A percentile compares a stretch with the other conserved stretches of the same genome.
Conservation (phyloP, 2,329 filamentous ascomycete genomes). For the Fusarium coffeatum region DNA sequence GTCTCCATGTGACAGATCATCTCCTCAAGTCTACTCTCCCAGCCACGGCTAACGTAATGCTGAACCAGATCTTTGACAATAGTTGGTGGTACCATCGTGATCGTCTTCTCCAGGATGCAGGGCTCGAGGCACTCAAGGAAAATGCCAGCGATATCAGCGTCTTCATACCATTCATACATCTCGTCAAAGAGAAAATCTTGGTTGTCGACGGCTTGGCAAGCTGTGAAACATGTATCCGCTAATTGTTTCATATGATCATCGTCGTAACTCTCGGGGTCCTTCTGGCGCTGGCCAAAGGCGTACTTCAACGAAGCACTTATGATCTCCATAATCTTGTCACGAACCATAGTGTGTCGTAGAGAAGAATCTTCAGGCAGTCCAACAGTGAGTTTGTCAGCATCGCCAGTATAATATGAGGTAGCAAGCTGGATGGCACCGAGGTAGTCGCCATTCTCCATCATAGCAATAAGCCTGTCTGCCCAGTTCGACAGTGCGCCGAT, state of each 20-base stretch:
- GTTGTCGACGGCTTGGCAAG: constrained; percentile 82
- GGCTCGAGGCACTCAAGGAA: constrained; percentile 92
- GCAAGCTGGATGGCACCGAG: constrained; percentile 91
- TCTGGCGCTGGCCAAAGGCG: constrained; percentile 77
- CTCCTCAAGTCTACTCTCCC: constrained; percentile 85
- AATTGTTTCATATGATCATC: constrained; percentile 78
- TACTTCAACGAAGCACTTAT: constrained; percentile 92
- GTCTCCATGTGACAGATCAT: constrained; percentile 95
- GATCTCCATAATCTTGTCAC: constrained; percentile 91
- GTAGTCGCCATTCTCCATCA: constrained; percentile 98
- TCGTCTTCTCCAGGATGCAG: constrained; percentile 82
- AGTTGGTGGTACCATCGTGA: constrained; percentile 80
- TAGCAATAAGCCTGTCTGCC: constrained; percentile 90
- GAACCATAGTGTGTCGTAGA: constrained; percentile 82
- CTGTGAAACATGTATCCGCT: constrained; percentile 83
- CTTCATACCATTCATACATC: constrained; percentile 90
- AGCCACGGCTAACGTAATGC: constrained; percentile 80
- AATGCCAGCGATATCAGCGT: constrained; percentile 75
- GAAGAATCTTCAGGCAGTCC: constrained; percentile 87
- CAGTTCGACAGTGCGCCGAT: constrained; percentile 95
- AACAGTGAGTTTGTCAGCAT: constrained; percentile 93
- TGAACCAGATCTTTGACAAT: constrained; percentile 88
- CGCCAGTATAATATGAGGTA: constrained; percentile 90
- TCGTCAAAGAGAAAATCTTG: constrained; percentile 90
- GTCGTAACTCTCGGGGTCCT: constrained; percentile 57